Evolutionary conservation across 176 grass and related monocot genomes (phyloP).

Genomic region (Avena eriantha): DNA sequence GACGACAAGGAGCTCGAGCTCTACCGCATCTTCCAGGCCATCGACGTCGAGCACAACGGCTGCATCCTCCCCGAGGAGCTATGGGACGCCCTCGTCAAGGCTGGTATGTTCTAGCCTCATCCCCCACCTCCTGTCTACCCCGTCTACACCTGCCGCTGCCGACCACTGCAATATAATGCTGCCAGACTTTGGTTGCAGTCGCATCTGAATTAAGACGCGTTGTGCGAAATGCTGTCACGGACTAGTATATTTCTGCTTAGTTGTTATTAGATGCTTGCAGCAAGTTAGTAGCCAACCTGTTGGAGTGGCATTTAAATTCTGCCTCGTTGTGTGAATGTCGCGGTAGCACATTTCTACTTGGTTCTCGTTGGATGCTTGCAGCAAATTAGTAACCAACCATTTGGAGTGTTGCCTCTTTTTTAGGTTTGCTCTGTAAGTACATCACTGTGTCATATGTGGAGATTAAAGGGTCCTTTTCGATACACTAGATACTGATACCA

Average conservation of each 20-base stretch:
- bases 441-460: constrained; percentile 11
- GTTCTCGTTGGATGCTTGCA: constrained; percentile 23
- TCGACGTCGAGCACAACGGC: constrained; percentile 94
- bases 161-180: not conserved
- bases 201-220: not conserved
- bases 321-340: constrained; percentile 27
- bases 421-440: constrained; percentile 30
- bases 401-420: not conserved
- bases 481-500: not conserved
- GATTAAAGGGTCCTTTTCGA: not conserved
- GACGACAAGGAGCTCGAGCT: constrained; percentile 98
- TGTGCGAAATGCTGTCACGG: constrained; percentile 37
- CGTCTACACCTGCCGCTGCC: not conserved
- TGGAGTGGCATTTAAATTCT: not conserved
- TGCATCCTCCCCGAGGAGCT: constrained; percentile 98
- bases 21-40: constrained; percentile 98
- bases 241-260: not conserved
- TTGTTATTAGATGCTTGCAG: constrained; percentile 20
- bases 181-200: no score
- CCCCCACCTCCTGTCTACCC: not conserved
- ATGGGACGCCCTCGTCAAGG: constrained; percentile 93
- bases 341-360: not conserved
- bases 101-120: constrained; percentile 58
- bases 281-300: not conserved
- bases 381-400: not conserved